These are phyloP conservation scores for Tirmania nivea DNA, from an alignment of 495 filamentous ascomycete genomes.

Conservation along the genomic window DNA sequence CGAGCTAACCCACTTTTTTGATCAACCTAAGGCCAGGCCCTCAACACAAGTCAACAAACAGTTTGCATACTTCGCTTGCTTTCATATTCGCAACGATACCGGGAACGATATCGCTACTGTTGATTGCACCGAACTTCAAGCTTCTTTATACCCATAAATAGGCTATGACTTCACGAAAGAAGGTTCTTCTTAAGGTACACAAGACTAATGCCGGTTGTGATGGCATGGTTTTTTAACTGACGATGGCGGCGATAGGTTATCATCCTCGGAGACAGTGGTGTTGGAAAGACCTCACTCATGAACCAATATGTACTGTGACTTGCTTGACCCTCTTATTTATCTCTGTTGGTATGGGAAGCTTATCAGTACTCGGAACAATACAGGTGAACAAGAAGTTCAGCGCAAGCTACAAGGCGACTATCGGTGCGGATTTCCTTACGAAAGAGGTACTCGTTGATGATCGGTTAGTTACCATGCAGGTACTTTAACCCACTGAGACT, in stretches of 20 bases:
- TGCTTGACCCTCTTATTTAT: background rate
- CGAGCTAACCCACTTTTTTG: too few species aligned
- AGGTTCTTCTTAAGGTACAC: slow-evolving; percentile 70
- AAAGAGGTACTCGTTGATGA: slow-evolving; percentile 97
- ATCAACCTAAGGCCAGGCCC: too few species aligned
- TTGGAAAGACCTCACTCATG: slow-evolving; percentile 99
- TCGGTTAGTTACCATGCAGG: slow-evolving; percentile 95
- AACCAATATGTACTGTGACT: slow-evolving; percentile 88
- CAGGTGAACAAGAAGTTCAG: slow-evolving; percentile 99
- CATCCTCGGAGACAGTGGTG: slow-evolving; percentile 92
- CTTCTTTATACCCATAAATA: slow-evolving; percentile 11
- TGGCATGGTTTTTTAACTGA: background rate
- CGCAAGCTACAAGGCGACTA: slow-evolving; percentile 97
- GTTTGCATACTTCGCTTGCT: too few species aligned
- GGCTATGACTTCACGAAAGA: slow-evolving; percentile 78
- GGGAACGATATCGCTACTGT: background rate
- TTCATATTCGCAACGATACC: slow-evolving; percentile 1
- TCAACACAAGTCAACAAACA: too few species aligned
- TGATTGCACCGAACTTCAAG: slow-evolving; percentile 21
- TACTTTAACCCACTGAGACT: slow-evolving; percentile 18
- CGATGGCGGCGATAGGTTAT: slow-evolving; percentile 46
- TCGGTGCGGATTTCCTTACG: slow-evolving; percentile 95
- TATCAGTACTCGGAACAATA: background rate
- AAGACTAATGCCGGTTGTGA: background rate
- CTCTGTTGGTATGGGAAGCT: background rate